Evolutionary conservation across 805 yeast species (phyloP), one percentile per base, ranked within the genome.

Genomic region (Grigorovia jiainica): DNA sequence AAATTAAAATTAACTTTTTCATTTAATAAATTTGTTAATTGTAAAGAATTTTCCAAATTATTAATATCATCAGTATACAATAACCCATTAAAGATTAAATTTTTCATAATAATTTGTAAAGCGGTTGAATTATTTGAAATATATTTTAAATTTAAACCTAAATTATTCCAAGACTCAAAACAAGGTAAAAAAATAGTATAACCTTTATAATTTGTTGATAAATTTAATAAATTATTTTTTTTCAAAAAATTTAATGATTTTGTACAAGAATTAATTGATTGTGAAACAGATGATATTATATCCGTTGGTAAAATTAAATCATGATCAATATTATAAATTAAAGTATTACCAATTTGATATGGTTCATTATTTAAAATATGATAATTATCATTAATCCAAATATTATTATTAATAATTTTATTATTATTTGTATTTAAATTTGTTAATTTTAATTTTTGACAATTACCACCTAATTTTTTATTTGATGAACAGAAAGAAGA

Each of bases 131-230:
- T 74, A 2, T 58, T 42, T 43, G 76, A 68, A 18, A 89, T 59
- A 55, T 79, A 82, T 34, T 74, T 74, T 38, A 76, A 64, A 4
- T 78, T 71, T 23, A 89, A 64, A 3, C 78, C 83, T 17, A 78
- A 66, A 3, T 64, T 58, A 18, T 71, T 70, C 95, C 95, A 87
- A 0, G 89, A 73, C 34, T 69, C 65, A 24, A 82, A 78, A 43
- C 87, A 79, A 0, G 97, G 97, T 23, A 89, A 64, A 41, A 89
- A 74, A 0, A 81, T 62, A 0, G 96, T 76, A 63, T 87, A 86
- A 0, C 94, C 94, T 17, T 65, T 53, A 17, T 64, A 60, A 44
- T 79, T 81, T 4, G 69, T 70, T 10, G 70, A 63, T 34, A 82
- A 66, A 43, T 73, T 72, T 18, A 76, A 61, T 25, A 85, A 57